Evolutionary conservation across 2,329 filamentous ascomycete species (phyloP).

Genomic region (Cercospora brassicicola): DNA sequence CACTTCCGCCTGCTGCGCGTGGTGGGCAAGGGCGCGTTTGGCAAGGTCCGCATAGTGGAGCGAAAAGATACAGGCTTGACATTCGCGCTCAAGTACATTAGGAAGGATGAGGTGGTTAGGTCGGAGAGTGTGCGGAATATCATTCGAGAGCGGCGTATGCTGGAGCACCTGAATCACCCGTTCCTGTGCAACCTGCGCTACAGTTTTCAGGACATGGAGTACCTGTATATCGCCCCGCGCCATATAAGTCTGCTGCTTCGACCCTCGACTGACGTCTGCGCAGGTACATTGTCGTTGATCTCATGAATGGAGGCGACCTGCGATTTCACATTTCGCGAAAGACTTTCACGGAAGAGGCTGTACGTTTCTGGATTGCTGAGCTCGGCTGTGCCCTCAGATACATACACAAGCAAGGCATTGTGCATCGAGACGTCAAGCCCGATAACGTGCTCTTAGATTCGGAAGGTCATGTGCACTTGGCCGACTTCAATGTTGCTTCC

Average conservation of each 20-base stretch:
- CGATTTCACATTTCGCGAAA: slow-evolving; percentile 98
- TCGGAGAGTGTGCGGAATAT: slow-evolving; percentile 98
- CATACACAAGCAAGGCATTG: slow-evolving; percentile 81
- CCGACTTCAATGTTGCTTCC: slow-evolving; percentile 97
- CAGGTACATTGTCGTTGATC: slow-evolving; percentile 88
- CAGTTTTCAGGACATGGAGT: slow-evolving; percentile 98
- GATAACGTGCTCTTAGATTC: slow-evolving; percentile 87
- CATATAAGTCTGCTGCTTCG: slow-evolving; percentile 30
- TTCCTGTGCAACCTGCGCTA: slow-evolving; percentile 98
- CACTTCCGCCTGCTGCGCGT: slow-evolving; percentile 94
- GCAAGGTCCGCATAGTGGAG: slow-evolving; percentile 98
- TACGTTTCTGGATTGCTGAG: slow-evolving; percentile 95
- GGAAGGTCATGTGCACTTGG: slow-evolving; percentile 92
- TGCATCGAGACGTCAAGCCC: slow-evolving; percentile 87
- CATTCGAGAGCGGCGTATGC: slow-evolving; percentile 93
- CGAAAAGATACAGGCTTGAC: slow-evolving; percentile 91
- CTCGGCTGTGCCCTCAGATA: slow-evolving; percentile 87
- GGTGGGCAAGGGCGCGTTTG: slow-evolving; percentile 95
- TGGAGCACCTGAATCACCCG: slow-evolving; percentile 95
- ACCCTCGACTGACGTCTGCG: slow-evolving; percentile 16
- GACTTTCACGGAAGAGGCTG: slow-evolving; percentile 94
- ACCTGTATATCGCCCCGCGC: slow-evolving; percentile 63
- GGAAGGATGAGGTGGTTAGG: slow-evolving; percentile 98
- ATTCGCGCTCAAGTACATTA: slow-evolving; percentile 96
- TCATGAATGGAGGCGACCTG: slow-evolving; percentile 96